phyloP scores from a whole-genome alignment of 148 eudicot genomes.

The Drosera capensis region DNA sequence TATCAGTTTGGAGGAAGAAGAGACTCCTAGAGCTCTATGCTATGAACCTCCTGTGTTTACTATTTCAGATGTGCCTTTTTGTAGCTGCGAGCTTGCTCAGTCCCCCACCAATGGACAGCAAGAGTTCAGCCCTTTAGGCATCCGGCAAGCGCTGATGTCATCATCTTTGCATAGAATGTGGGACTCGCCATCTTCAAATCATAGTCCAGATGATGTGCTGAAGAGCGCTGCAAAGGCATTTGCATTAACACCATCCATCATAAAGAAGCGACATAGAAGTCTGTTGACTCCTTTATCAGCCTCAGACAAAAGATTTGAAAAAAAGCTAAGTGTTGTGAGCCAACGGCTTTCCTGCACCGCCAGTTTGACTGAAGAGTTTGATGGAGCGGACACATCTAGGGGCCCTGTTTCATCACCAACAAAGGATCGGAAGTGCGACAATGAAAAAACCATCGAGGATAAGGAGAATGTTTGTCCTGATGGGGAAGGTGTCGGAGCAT shows the following conservation, averaged over 20 bases:
- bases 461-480: conserved; percentile 51
- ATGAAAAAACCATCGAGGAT: conserved; percentile 15
- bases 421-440: conserved; percentile 12
- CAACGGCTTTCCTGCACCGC: conserved; percentile 33
- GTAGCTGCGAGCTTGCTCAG: conserved; percentile 85
- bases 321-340: conserved; percentile 32
- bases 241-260: conserved; percentile 69
- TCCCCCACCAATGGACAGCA: conserved; percentile 49
- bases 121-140: conserved; percentile 93
- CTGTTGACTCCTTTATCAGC: conserved; percentile 70
- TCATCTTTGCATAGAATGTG: conserved; percentile 66
- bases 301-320: conserved; percentile 65
- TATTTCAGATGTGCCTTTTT: conserved; percentile 75
- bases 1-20: conserved; percentile 20
- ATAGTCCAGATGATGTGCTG: conserved; percentile 61
- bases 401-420: conserved; percentile 11
- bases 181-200: conserved; percentile 66
- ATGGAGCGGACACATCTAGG: conserved; percentile 22
- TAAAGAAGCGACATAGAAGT: conserved; percentile 83
- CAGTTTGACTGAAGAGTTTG: conserved; percentile 42
- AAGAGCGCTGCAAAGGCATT: conserved; percentile 85
- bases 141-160: conserved; percentile 67
- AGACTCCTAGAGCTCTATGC: conserved; percentile 48
- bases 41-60: conserved; percentile 93
- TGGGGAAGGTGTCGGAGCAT: too few species aligned